Evolutionary conservation across 225 moss, liverwort and hornwort genomes (phyloP).

Genomic region (Pleurozium schreberi): DNA sequence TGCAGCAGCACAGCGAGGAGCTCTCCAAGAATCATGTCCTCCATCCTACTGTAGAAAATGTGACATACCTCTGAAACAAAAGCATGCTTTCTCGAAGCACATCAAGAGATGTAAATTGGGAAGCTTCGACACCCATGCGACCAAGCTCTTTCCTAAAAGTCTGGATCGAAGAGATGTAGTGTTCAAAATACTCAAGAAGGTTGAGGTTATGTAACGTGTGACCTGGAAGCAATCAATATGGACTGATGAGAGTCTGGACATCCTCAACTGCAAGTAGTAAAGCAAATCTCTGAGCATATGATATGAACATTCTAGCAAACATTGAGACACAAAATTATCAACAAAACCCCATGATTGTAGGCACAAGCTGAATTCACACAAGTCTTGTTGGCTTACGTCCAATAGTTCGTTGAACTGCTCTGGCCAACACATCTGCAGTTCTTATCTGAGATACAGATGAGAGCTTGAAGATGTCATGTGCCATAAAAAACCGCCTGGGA

Average conservation of each 20-base stretch:
- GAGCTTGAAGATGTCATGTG: conserved; percentile 25
- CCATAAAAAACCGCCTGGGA: conserved; percentile 21
- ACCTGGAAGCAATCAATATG: conserved; percentile 4
- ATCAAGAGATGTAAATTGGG: conserved; percentile 17
- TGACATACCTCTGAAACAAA: conserved; percentile 18
- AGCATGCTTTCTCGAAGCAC: conserved; percentile 29
- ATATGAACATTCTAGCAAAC: background rate
- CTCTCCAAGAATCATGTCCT: conserved; percentile 23
- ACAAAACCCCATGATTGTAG: background rate
- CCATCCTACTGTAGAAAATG: background rate
- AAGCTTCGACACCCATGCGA: conserved; percentile 1
- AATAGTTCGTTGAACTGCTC: conserved; percentile 24
- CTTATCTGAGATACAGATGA: conserved; percentile 15
- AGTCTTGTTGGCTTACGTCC: conserved; percentile 19
- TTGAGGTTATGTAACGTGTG: conserved; percentile 18
- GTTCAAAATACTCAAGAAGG: conserved; percentile 21
- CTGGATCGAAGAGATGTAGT: background rate
- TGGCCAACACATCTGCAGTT: conserved; percentile 26
- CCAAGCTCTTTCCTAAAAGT: conserved; percentile 19
- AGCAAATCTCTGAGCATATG: background rate
- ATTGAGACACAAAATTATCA: background rate
- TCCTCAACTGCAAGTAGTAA: background rate
- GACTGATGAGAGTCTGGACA: background rate
- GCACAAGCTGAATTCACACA: background rate
- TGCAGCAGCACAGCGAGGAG: conserved; percentile 93